phyloP scores from a whole-genome alignment of 2,329 filamentous ascomycete genomes.

The Mycosphaerelloides madeirae region DNA sequence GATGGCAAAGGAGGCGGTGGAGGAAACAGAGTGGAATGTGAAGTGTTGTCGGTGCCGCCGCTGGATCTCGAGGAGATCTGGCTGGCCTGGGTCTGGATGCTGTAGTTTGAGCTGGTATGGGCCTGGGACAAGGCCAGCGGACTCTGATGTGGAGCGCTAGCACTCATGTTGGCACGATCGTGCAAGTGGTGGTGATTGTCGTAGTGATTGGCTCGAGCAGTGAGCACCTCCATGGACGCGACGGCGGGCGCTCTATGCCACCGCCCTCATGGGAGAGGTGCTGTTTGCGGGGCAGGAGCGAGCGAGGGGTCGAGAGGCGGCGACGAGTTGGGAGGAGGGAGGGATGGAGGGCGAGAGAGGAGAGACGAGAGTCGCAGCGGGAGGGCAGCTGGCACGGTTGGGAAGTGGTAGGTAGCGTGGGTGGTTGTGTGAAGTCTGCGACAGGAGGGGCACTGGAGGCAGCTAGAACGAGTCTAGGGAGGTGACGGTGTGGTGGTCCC shows the following conservation, averaged over 20 bases:
- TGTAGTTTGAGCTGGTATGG: constrained; percentile 36
- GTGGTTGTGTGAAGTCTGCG: neutral
- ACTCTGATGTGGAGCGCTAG: constrained; percentile 13
- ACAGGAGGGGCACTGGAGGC: too few species aligned
- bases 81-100: constrained; percentile 44
- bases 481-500: too few species aligned
- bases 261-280: constrained; percentile 1
- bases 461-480: too few species aligned
- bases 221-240: constrained; percentile 5
- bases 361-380: neutral
- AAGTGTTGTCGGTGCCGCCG: constrained; percentile 45
- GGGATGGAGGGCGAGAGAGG: neutral
- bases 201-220: neutral
- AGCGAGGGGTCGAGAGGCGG: too few species aligned
- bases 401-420: neutral
- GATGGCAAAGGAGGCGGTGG: constrained; percentile 31
- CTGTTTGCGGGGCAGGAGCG: neutral
- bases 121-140: constrained; percentile 41
- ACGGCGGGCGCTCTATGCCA: neutral
- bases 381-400: neutral
- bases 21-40: constrained; percentile 42
- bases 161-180: constrained; percentile 14
- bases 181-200: constrained; percentile 12
- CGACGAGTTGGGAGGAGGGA: neutral
- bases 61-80: constrained; percentile 44